Conservation (phyloP, 768 basidiomycete genomes). For the Rhodotorula toruloides region DNA sequence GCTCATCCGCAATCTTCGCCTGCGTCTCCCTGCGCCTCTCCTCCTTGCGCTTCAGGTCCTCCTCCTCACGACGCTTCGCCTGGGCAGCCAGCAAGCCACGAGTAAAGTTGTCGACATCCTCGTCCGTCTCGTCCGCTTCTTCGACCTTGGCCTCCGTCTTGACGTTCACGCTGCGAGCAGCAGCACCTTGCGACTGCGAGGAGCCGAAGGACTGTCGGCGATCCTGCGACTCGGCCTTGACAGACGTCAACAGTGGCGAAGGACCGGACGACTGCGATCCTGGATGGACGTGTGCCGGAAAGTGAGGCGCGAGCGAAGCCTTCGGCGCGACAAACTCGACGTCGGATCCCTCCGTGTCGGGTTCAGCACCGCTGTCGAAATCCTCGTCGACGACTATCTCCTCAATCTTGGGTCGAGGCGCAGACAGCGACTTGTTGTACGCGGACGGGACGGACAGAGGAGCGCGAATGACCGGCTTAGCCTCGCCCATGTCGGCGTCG, state of each 20-base stretch:
- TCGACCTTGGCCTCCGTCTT: too few relatives aligned
- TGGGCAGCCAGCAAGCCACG: neutral
- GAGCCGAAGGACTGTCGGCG: neutral
- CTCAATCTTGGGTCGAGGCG: neutral
- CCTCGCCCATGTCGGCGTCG: neutral
- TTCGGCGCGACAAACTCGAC: neutral
- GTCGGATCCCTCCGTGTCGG: conserved; percentile 21
- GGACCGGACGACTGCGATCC: neutral
- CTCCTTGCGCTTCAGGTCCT: neutral
- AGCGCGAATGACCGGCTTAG: neutral
- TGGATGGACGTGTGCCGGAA: neutral
- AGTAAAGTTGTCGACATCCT: neutral
- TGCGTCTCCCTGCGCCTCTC: neutral
- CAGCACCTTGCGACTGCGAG: too few relatives aligned
- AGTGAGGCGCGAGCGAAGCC: neutral
- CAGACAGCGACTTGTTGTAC: neutral
- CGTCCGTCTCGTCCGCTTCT: neutral
- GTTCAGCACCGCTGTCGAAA: conserved; percentile 9
- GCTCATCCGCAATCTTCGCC: neutral
- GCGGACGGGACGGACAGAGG: neutral
- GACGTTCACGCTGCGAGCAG: too few relatives aligned
- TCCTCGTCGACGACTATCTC: neutral
- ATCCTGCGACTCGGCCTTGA: conserved; percentile 2
- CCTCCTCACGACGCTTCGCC: neutral
- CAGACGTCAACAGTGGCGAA: neutral